These are phyloP conservation scores for Auricularia sp. DNA, from an alignment of 768 basidiomycete species.

Conservation along the genomic window DNA sequence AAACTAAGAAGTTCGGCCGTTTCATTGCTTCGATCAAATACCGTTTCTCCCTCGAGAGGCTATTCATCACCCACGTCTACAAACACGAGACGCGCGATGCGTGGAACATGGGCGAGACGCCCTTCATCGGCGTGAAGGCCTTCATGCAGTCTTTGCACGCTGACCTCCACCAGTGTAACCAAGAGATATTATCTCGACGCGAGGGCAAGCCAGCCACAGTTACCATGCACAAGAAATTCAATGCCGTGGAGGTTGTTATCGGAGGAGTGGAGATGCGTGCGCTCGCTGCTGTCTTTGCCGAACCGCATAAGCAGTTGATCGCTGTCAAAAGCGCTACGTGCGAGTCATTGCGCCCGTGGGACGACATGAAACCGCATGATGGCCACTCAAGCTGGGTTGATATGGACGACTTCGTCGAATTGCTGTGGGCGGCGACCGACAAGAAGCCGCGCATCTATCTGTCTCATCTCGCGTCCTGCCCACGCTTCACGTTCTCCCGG, in stretches of 20 bases:
- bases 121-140: conserved; percentile 79
- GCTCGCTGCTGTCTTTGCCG: conserved; percentile 66
- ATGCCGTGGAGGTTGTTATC: conserved; percentile 76
- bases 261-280: conserved; percentile 69
- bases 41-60: conserved; percentile 59
- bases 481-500: conserved; percentile 76
- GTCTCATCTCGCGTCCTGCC: conserved; percentile 64
- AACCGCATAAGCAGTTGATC: conserved; percentile 55
- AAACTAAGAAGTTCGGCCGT: conserved; percentile 79
- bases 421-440: conserved; percentile 50
- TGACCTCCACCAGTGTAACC: conserved; percentile 87
- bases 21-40: conserved; percentile 91
- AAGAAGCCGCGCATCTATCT: conserved; percentile 52
- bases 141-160: conserved; percentile 72
- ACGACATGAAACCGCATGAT: conserved; percentile 13
- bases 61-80: conserved; percentile 83
- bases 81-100: conserved; percentile 70
- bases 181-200: conserved; percentile 51
- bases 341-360: background rate
- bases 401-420: conserved; percentile 72
- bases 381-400: conserved; percentile 63
- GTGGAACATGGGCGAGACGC: conserved; percentile 70
- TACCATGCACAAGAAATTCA: conserved; percentile 72
- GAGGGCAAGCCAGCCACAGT: conserved; percentile 26
- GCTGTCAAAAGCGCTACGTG: conserved; percentile 26